phyloP scores from a whole-genome alignment of 495 filamentous ascomycete species.

The Eremomyces bilateralis region DNA sequence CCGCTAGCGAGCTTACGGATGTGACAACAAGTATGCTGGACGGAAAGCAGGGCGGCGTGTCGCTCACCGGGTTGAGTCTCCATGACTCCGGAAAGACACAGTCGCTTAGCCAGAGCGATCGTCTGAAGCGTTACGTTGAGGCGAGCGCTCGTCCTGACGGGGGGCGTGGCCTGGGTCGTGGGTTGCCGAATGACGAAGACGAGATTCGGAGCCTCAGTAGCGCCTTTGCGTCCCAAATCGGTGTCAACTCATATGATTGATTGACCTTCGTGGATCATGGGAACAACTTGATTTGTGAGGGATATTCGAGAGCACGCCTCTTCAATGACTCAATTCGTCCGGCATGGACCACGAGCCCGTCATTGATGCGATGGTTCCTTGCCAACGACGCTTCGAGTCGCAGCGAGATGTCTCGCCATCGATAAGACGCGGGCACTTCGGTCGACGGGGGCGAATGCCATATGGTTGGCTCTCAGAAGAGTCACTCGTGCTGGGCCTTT shows the following conservation, averaged over 20 bases:
- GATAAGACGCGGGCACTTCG: no score
- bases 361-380: no score
- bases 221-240: constrained; percentile 87
- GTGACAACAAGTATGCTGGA: constrained; percentile 47
- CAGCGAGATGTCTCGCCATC: no score
- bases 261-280: no score
- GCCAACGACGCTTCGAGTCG: no score
- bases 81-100: constrained; percentile 52
- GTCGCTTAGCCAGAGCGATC: constrained; percentile 67
- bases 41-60: constrained; percentile 47
- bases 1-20: constrained; percentile 72
- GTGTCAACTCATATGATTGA: constrained; percentile 74
- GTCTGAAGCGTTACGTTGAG: constrained; percentile 74
- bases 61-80: constrained; percentile 57
- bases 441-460: no score
- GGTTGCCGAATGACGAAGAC: constrained; percentile 36
- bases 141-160: constrained; percentile 38
- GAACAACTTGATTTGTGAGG: no score
- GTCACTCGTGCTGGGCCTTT: no score
- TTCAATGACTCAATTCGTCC: no score
- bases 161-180: constrained; percentile 19
- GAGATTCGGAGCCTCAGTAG: constrained; percentile 90
- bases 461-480: no score
- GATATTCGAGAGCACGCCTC: no score
- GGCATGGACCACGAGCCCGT: no score